Percentiles rank a stretch among this genome's conserved stretches.
phyloP scores from a whole-genome alignment of 2,329 filamentous ascomycete species.

The Claviceps sp. region DNA sequence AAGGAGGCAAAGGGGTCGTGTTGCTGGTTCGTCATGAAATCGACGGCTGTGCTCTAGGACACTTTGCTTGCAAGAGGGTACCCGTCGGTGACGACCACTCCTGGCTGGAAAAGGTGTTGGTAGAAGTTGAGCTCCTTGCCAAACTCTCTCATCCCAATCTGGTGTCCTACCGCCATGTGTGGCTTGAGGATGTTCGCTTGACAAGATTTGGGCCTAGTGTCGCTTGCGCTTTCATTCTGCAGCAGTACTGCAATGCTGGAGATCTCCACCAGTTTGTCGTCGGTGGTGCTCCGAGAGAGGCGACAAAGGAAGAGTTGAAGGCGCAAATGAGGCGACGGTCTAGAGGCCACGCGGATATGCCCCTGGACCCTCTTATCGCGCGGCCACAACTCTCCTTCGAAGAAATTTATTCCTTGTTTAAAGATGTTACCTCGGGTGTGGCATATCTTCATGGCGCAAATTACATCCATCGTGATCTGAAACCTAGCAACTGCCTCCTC shows the following conservation, averaged over 20 bases:
- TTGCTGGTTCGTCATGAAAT: slow-evolving; percentile 86
- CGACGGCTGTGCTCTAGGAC: slow-evolving; percentile 74
- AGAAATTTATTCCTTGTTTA: slow-evolving; percentile 93
- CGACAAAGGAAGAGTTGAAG: slow-evolving; percentile 76
- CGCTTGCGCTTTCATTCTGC: slow-evolving; percentile 89
- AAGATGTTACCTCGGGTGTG: slow-evolving; percentile 83
- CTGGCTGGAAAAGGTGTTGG: slow-evolving; percentile 86
- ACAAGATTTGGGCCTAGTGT: slow-evolving; percentile 82
- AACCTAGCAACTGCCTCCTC: slow-evolving; percentile 88
- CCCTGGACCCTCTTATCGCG: slow-evolving; percentile 29
- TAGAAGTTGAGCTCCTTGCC: slow-evolving; percentile 87
- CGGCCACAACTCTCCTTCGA: slow-evolving; percentile 53
- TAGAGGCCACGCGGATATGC: slow-evolving; percentile 57
- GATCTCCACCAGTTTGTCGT: slow-evolving; percentile 81
- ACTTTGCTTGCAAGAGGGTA: slow-evolving; percentile 94
- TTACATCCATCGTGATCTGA: slow-evolving; percentile 92
- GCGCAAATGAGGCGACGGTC: slow-evolving; percentile 74
- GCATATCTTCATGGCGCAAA: slow-evolving; percentile 81
- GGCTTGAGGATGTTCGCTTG: slow-evolving; percentile 80
- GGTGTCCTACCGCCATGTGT: slow-evolving; percentile 93
- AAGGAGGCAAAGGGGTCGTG: slow-evolving; percentile 89
- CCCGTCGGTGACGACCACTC: slow-evolving; percentile 89
- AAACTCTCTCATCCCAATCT: slow-evolving; percentile 88
- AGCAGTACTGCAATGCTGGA: slow-evolving; percentile 92
- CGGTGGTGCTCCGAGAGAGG: slow-evolving; percentile 47